Percentiles rank a stretch among this genome's conserved stretches.
Evolutionary conservation across 2,329 filamentous ascomycete genomes (phyloP).

Genomic region (Sphaerulina musiva): DNA sequence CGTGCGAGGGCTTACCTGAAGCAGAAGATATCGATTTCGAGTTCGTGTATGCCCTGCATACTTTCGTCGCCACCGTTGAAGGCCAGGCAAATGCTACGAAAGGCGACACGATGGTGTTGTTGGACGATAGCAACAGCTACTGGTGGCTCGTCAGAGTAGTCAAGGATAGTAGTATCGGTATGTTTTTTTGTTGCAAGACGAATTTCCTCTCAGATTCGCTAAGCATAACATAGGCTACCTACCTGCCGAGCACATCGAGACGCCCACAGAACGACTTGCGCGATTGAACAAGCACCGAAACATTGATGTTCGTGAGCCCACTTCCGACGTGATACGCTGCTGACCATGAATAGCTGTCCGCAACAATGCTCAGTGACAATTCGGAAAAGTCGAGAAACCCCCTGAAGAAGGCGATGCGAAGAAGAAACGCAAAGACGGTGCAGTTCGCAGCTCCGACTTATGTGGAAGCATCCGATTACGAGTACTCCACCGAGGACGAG

Average conservation of each 20-base stretch:
- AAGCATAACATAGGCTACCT: conserved; percentile 64
- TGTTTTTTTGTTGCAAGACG: conserved; percentile 23
- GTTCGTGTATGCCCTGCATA: conserved; percentile 96
- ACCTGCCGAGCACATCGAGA: conserved; percentile 96
- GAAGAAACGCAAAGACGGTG: conserved; percentile 77
- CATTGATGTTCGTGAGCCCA: conserved; percentile 66
- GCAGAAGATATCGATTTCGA: conserved; percentile 99
- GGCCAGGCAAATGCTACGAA: conserved; percentile 98
- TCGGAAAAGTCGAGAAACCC: conserved; percentile 75
- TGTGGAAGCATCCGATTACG: conserved; percentile 78
- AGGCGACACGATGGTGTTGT: conserved; percentile 95
- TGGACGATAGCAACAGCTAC: conserved; percentile 98
- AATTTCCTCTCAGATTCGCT: neutral
- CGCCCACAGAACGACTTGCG: conserved; percentile 87
- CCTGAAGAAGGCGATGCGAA: conserved; percentile 74
- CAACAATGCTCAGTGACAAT: conserved; percentile 65
- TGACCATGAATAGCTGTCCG: conserved; percentile 50
- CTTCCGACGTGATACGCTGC: conserved; percentile 19
- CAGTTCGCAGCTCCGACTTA: conserved; percentile 80
- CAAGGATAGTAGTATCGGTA: conserved; percentile 91
- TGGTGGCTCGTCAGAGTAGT: conserved; percentile 98
- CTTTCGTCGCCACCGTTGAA: conserved; percentile 95
- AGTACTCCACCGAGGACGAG: conserved; percentile 72
- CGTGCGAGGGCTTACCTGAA: conserved; percentile 77
- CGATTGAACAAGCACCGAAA: conserved; percentile 96